Base-by-base conservation (phyloP, 192 early-diverging fungal genomes). In the Pilobolus umbonatus region DNA sequence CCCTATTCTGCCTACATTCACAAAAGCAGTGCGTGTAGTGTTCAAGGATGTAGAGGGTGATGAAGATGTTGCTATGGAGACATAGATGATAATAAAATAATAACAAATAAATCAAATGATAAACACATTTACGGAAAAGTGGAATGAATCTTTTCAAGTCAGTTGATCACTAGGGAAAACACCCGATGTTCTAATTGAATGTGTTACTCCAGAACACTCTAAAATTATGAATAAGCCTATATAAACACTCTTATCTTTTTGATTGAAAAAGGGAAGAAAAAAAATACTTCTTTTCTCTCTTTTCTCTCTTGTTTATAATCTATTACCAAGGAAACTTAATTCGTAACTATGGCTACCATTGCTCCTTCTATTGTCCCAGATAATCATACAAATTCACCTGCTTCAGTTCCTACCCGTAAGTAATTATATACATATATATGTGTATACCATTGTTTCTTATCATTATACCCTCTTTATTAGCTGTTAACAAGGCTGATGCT, bases 21-120 rank as follows among this genome's bases (percentile, higher is more conserved):
- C 78, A 21, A 66, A 75, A 2, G 84, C 83, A 5, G 61, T 89
- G 1, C 63, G 79, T 55, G 43, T 72, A 6, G 62, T 86, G 31
- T 85, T 82, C 56, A 69, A 75, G 53, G 74, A 76, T 6, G 67
- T 73, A 25, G 55, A 64, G 17, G 35, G 46, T 42, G 39, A 42
- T 42, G 39, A 42, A 42, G 38, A 40, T 15, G 39, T 17, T 15
- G 39, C 14, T 17, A 42, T 17, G 8, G 19, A n/a, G n/a, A n/a
- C n/a, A n/a, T n/a, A n/a, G n/a, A n/a, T n/a, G n/a, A n/a, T n/a
- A n/a, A n/a, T n/a, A n/a, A n/a, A n/a, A n/a, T n/a, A n/a, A n/a
- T n/a, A n/a, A n/a, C n/a, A n/a, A n/a, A n/a, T n/a, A 42, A 42
- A 42, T 42, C 39, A 42, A 42, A 42, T 42, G 39, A 42, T 40